Evolutionary conservation across 257 asterid genomes (phyloP).

Genomic region (Plectranthus barbatus): DNA sequence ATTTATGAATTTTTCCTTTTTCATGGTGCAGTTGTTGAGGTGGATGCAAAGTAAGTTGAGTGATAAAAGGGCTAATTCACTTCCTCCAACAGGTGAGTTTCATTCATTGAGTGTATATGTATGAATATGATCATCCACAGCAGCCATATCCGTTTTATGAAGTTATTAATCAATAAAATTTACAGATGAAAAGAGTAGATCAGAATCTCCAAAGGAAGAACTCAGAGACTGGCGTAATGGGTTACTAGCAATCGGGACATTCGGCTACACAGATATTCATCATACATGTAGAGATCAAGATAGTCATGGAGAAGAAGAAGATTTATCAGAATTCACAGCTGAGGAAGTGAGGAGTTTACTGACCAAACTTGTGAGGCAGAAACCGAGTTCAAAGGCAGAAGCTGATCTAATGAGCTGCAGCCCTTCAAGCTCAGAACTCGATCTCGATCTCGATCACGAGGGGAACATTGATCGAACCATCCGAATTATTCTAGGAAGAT

Average conservation of each 20-base stretch:
- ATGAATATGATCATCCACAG: too few relatives aligned
- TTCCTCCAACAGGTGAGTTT: constrained; percentile 21
- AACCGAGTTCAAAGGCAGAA: constrained; percentile 23
- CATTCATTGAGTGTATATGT: not conserved
- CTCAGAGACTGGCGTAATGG: not conserved
- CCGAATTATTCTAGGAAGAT: constrained; percentile 63
- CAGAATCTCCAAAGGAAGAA: not conserved
- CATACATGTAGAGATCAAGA: not conserved
- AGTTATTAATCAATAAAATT: too few relatives aligned
- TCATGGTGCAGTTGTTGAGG: constrained; percentile 40
- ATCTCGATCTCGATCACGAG: constrained; percentile 32
- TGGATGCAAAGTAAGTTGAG: constrained; percentile 50
- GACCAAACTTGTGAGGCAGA: constrained; percentile 43
- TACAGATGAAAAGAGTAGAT: not conserved
- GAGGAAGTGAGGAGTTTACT: constrained; percentile 65
- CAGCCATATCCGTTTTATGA: too few relatives aligned
- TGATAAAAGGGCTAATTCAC: constrained; percentile 15
- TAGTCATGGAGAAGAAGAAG: constrained; percentile 30
- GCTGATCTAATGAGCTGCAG: constrained; percentile 22
- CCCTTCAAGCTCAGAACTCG: constrained; percentile 77
- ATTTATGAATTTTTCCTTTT: not conserved
- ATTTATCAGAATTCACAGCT: constrained; percentile 63
- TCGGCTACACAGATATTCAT: not conserved
- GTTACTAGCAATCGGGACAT: not conserved
- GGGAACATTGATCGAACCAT: constrained; percentile 79